Evolutionary conservation across 108 stramenopile species (phyloP).

Genomic region (Seminavis robusta): DNA sequence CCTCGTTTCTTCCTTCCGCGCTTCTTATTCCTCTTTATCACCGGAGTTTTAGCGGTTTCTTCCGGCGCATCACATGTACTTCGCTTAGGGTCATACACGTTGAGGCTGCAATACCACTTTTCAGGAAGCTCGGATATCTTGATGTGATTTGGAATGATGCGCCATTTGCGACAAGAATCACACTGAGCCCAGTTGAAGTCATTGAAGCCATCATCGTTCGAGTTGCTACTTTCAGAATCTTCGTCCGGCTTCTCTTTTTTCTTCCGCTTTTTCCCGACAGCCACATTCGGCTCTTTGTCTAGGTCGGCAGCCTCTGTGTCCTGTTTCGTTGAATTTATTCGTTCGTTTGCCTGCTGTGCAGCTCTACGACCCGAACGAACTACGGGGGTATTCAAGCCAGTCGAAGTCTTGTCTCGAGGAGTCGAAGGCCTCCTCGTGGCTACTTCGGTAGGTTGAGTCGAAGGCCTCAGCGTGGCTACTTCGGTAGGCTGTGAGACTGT

Average conservation of each 20-base stretch:
- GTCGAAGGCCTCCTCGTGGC: conserved; percentile 2
- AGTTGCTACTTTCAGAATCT: not conserved
- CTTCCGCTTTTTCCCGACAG: not conserved
- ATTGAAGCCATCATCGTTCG: conserved; percentile 37
- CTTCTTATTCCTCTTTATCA: too few species aligned
- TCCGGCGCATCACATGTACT: conserved; percentile 76
- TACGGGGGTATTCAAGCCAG: not conserved
- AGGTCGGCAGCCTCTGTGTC: conserved; percentile 9
- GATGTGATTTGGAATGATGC: conserved; percentile 71
- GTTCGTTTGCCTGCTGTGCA: conserved; percentile 65
- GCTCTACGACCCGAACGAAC: conserved; percentile 61
- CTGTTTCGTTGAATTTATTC: conserved; percentile 27
- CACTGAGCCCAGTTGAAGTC: conserved; percentile 89
- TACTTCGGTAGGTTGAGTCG: conserved; percentile 5
- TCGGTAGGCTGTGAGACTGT: too few species aligned
- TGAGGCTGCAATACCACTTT: conserved; percentile 81
- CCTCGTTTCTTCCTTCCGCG: too few species aligned
- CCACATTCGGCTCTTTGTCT: conserved; percentile 6
- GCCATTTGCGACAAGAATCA: conserved; percentile 85
- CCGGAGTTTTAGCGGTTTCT: conserved; percentile 72
- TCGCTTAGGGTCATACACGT: conserved; percentile 71
- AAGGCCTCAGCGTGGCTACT: too few species aligned
- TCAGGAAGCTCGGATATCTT: conserved; percentile 70
- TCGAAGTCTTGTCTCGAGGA: not conserved
- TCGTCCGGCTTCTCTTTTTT: not conserved